Conservation (phyloP, 306 rosid species). For the Rosa rugosa region DNA sequence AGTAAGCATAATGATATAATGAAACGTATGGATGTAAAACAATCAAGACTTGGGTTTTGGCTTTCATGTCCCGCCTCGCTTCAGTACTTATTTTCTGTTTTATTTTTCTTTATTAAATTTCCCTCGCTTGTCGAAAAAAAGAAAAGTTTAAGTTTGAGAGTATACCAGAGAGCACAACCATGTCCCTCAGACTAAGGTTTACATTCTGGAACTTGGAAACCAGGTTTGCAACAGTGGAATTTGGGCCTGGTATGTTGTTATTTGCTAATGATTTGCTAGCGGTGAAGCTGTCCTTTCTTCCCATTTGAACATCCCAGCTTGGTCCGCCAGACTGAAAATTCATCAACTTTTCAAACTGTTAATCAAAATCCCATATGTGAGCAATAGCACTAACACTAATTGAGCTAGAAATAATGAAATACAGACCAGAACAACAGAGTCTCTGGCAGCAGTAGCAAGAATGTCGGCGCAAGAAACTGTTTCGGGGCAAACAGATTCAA, state of each 20-base stretch:
- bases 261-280: conserved; percentile 69
- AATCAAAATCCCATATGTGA: background rate
- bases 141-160: background rate
- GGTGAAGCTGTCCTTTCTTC: conserved; percentile 68
- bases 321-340: conserved; percentile 81
- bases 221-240: conserved; percentile 62
- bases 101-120: background rate
- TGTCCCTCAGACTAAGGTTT: conserved; percentile 61
- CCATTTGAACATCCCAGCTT: conserved; percentile 70
- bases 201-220: conserved; percentile 60
- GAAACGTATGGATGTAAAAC: background rate
- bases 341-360: background rate
- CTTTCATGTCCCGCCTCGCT: background rate
- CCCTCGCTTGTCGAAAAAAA: background rate
- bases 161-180: conserved; percentile 86
- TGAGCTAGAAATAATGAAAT: too few relatives aligned
- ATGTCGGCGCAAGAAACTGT: conserved; percentile 91
- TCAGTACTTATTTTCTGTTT: background rate
- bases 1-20: background rate
- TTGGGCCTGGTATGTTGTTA: conserved; percentile 75
- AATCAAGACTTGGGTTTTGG: background rate
- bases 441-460: conserved; percentile 76
- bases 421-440: conserved; percentile 72
- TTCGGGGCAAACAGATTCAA: conserved; percentile 66
- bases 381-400: background rate